Conservation (phyloP, 495 filamentous ascomycete genomes). For the Xylaria acuta region DNA sequence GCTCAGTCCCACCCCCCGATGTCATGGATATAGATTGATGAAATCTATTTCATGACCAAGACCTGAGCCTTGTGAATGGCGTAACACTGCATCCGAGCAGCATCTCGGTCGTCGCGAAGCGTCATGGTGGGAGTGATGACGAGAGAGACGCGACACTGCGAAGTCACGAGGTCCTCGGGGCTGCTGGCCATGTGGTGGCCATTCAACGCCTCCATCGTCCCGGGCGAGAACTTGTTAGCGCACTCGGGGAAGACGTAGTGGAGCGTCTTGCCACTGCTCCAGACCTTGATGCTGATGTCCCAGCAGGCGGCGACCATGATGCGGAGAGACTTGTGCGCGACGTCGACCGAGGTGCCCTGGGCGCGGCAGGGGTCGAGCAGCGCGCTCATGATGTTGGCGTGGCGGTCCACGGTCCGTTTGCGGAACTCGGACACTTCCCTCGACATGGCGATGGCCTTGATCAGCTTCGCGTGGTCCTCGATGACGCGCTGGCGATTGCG, state of each 20-base stretch:
- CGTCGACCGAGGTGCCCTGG: slow-evolving; percentile 19
- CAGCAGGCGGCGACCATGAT: slow-evolving; percentile 34
- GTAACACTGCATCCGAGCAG: slow-evolving; percentile 27
- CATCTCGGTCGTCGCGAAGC: slow-evolving; percentile 44
- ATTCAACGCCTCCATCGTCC: slow-evolving; percentile 40
- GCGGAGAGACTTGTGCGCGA: slow-evolving; percentile 20
- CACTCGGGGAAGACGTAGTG: slow-evolving; percentile 44
- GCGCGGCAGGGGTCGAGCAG: slow-evolving; percentile 34
- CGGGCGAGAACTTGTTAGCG: slow-evolving; percentile 34
- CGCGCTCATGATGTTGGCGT: slow-evolving; percentile 29
- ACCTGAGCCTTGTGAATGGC: slow-evolving; percentile 41
- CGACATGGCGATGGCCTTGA: slow-evolving; percentile 26
- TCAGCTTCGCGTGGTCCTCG: slow-evolving; percentile 33
- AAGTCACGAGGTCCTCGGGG: slow-evolving; percentile 37
- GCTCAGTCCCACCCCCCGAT: not conserved
- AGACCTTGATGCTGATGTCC: slow-evolving; percentile 43
- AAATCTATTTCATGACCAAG: slow-evolving; percentile 36
- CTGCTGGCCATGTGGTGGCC: slow-evolving; percentile 20
- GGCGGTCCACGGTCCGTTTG: slow-evolving; percentile 24
- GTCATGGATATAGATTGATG: not conserved
- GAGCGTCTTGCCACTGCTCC: slow-evolving; percentile 43
- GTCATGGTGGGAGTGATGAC: slow-evolving; percentile 45
- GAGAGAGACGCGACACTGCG: slow-evolving; percentile 43
- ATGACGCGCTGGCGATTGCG: slow-evolving; percentile 32
- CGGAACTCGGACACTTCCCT: slow-evolving; percentile 21